phyloP scores from a whole-genome alignment of 2,329 filamentous ascomycete species.

The Fusarium verrucosum region DNA sequence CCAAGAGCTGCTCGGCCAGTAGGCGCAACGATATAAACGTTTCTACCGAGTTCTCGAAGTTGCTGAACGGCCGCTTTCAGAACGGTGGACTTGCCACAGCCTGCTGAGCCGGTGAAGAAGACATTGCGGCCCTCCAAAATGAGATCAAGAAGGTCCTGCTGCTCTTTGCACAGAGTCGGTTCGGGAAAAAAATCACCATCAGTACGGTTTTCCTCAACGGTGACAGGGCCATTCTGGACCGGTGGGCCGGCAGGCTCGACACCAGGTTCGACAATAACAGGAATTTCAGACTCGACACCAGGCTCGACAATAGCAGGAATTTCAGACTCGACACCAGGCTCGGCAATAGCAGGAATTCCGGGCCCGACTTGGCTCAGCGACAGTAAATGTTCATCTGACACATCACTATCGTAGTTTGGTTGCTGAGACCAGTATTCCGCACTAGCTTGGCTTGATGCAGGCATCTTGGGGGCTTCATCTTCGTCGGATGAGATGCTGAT shows the following conservation, averaged over 20 bases:
- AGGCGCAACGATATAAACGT: slow-evolving; percentile 64
- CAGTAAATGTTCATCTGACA: background rate
- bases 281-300: too few species aligned
- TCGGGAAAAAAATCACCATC: background rate
- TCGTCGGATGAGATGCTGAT: background rate
- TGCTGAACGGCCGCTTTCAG: slow-evolving; percentile 35
- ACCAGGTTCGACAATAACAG: too few species aligned
- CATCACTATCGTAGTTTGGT: background rate
- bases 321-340: too few species aligned
- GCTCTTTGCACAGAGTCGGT: slow-evolving; percentile 33
- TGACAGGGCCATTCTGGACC: too few species aligned
- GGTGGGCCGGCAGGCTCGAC: too few species aligned
- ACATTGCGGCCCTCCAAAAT: slow-evolving; percentile 64
- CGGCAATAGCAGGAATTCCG: too few species aligned
- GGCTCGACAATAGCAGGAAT: too few species aligned
- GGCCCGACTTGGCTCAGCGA: background rate
- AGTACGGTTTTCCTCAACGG: background rate
- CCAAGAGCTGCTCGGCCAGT: slow-evolving; percentile 68
- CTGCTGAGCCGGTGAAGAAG: slow-evolving; percentile 72
- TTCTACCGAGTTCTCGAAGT: slow-evolving; percentile 12
- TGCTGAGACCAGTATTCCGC: background rate
- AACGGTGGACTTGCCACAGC: slow-evolving; percentile 49
- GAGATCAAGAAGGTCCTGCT: slow-evolving; percentile 49
- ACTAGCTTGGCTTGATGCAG: background rate
- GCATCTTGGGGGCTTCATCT: background rate